A percentile compares a stretch with the other conserved stretches of the same genome.
These are phyloP conservation scores for Lentinus brumalis DNA, from an alignment of 768 basidiomycete genomes.

Conservation along the genomic window DNA sequence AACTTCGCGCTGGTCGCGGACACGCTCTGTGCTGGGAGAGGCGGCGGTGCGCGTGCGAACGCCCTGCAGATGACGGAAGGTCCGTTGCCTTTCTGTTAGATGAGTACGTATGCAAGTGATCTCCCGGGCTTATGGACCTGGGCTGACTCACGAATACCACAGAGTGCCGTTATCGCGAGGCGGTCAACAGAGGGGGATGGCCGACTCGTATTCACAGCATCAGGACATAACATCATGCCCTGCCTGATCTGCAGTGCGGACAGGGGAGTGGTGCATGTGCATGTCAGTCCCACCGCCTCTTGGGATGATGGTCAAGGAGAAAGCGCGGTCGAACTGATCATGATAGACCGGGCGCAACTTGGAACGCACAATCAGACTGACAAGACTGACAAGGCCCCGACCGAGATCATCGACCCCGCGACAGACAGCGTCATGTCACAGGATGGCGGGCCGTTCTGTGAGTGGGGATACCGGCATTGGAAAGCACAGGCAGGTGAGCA, in stretches of 20 bases:
- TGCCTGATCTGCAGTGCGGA: constrained; percentile 7
- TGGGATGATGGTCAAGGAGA: constrained; percentile 1
- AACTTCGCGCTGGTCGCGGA: neutral
- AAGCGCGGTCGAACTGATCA: constrained; percentile 13
- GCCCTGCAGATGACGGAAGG: constrained; percentile 11
- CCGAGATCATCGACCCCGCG: constrained; percentile 4
- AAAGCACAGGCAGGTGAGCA: neutral
- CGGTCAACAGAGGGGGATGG: neutral
- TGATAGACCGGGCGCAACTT: constrained; percentile 7
- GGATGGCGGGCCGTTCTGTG: no score
- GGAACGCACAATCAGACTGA: constrained; percentile 12
- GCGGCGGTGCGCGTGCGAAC: constrained; percentile 22
- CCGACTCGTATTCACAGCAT: neutral
- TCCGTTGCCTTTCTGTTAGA: constrained; percentile 19
- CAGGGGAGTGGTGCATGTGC: neutral
- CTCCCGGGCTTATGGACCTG: constrained; percentile 7
- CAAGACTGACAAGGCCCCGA: neutral
- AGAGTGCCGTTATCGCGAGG: neutral
- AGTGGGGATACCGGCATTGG: no score
- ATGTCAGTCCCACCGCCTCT: neutral
- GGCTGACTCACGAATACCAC: neutral
- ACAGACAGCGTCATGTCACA: constrained; percentile 6
- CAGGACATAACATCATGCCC: neutral
- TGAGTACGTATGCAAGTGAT: constrained; percentile 6
- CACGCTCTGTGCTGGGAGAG: neutral